A percentile compares a stretch with the other conserved stretches of the same genome.
phyloP scores from a whole-genome alignment of 2,329 filamentous ascomycete species.

The Stachybotrys chlorohalonatus region DNA sequence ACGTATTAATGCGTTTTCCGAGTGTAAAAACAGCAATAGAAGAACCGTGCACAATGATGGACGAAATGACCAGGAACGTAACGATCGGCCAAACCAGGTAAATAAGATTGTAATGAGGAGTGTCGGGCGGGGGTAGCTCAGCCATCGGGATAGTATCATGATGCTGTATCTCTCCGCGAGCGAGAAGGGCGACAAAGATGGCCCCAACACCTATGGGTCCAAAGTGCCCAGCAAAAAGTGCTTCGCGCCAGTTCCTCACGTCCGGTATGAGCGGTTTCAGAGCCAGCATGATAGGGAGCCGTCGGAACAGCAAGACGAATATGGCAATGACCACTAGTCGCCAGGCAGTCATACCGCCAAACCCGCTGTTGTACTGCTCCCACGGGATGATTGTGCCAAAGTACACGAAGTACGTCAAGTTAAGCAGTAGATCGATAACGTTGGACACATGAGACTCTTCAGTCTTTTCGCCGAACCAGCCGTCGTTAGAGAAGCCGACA shows the following conservation, averaged over 20 bases:
- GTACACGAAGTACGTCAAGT: conserved; percentile 96
- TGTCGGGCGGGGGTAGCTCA: conserved; percentile 43
- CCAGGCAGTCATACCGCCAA: conserved; percentile 75
- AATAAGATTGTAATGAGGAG: conserved; percentile 60
- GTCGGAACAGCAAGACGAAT: conserved; percentile 88
- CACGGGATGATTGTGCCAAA: conserved; percentile 96
- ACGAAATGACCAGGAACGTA: conserved; percentile 86
- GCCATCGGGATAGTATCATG: conserved; percentile 65
- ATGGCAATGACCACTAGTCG: conserved; percentile 87
- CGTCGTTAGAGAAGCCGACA: conserved; percentile 98
- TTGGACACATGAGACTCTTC: conserved; percentile 98
- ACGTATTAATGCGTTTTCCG: conserved; percentile 94
- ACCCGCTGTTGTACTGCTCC: conserved; percentile 74
- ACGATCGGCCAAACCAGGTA: conserved; percentile 92
- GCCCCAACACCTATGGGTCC: conserved; percentile 95
- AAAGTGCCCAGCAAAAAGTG: conserved; percentile 93
- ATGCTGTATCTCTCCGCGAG: conserved; percentile 81
- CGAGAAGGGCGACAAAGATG: conserved; percentile 89
- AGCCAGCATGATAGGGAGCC: conserved; percentile 87
- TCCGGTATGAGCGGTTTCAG: conserved; percentile 92
- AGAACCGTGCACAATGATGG: conserved; percentile 94
- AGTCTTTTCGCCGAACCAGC: conserved; percentile 97
- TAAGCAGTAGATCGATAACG: conserved; percentile 95
- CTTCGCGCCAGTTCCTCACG: conserved; percentile 96
- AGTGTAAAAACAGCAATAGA: conserved; percentile 96